These are phyloP conservation scores for Hanseniaspora nectarophila DNA, from an alignment of 805 yeast species.

Conservation along the genomic window DNA sequence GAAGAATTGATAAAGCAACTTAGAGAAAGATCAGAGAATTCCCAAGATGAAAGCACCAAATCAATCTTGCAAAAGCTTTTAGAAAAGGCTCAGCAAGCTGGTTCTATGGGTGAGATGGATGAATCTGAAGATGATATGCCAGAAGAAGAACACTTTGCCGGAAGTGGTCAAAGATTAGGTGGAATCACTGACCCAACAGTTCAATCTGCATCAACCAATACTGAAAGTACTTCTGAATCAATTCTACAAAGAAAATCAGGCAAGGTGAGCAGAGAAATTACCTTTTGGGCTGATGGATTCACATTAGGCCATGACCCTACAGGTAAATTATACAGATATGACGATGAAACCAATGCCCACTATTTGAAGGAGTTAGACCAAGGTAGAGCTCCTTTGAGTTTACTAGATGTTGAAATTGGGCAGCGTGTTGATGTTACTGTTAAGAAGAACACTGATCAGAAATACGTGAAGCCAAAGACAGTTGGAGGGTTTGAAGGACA, in stretches of 20 bases:
- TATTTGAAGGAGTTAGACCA: slow-evolving; percentile 69
- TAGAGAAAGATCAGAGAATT: slow-evolving; percentile 17
- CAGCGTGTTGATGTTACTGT: slow-evolving; percentile 90
- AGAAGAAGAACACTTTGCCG: slow-evolving; percentile 29
- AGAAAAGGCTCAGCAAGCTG: slow-evolving; percentile 57
- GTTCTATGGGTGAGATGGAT: slow-evolving; percentile 33
- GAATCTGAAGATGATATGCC: slow-evolving; percentile 21
- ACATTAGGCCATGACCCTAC: slow-evolving; percentile 61
- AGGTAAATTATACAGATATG: slow-evolving; percentile 73
- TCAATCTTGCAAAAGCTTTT: slow-evolving; percentile 44
- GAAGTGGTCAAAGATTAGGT: slow-evolving; percentile 35
- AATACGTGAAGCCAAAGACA: slow-evolving; percentile 57
- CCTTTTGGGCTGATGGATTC: slow-evolving; percentile 95
- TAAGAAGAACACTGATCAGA: slow-evolving; percentile 68
- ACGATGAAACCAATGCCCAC: slow-evolving; percentile 77
- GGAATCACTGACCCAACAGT: slow-evolving; percentile 21
- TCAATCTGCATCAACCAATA: slow-evolving; percentile 28
- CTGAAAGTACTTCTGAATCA: slow-evolving; percentile 16
- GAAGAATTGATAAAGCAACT: slow-evolving; percentile 16
- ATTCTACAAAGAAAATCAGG: slow-evolving; percentile 24
- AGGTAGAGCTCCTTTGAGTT: slow-evolving; percentile 81
- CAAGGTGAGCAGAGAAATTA: slow-evolving; percentile 66
- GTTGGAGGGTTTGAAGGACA: slow-evolving; percentile 62
- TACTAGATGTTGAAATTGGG: slow-evolving; percentile 73
- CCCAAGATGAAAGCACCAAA: slow-evolving; percentile 24